Evolutionary conservation across 768 basidiomycete species (phyloP).

Genomic region (Boletellus ananas): DNA sequence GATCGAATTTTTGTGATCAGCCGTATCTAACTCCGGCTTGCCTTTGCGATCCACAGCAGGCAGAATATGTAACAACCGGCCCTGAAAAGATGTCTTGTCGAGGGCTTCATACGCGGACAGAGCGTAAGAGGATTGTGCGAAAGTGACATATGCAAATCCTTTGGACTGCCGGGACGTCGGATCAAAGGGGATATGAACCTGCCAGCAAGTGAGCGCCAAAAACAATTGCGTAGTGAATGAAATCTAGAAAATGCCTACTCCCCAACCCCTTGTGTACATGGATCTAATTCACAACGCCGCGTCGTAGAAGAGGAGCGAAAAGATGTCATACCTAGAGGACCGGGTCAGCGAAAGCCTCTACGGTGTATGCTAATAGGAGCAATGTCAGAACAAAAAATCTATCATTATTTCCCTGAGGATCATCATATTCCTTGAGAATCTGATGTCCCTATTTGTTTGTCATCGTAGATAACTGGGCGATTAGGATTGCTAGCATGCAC

Average conservation of each 20-base stretch:
- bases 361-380: background rate
- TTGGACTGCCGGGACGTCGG: constrained; percentile 44
- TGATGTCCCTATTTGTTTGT: constrained; percentile 29
- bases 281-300: constrained; percentile 48
- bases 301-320: background rate
- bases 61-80: constrained; percentile 85
- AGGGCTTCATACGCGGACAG: constrained; percentile 71
- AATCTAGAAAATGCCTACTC: constrained; percentile 50
- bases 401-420: constrained; percentile 52
- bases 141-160: constrained; percentile 63
- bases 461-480: constrained; percentile 30
- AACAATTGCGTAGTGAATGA: constrained; percentile 1
- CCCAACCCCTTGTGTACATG: constrained; percentile 47
- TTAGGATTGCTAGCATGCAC: constrained; percentile 16
- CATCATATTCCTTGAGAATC: constrained; percentile 39
- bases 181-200: constrained; percentile 60
- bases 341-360: constrained; percentile 1
- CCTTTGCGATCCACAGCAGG: constrained; percentile 71
- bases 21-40: constrained; percentile 39
- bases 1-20: constrained; percentile 46
- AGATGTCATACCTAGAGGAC: constrained; percentile 13
- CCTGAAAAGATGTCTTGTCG: constrained; percentile 86
- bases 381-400: constrained; percentile 39
- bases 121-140: constrained; percentile 42
- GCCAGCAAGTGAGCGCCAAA: constrained; percentile 3